Conservation (phyloP, 2,329 filamentous ascomycete species). For the Alternaria sp. region DNA sequence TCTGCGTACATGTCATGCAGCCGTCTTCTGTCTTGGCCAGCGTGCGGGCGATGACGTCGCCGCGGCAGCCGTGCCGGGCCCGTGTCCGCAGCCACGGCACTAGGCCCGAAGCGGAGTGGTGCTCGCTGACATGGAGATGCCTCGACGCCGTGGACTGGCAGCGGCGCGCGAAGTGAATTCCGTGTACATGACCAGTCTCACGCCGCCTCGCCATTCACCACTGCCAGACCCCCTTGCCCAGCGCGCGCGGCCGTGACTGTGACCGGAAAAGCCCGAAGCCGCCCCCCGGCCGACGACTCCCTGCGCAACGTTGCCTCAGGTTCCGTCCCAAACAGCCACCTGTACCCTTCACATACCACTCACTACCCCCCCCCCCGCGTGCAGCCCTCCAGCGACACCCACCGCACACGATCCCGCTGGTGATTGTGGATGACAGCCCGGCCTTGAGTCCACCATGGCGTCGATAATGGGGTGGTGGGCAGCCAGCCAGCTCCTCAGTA, state of each 20-base stretch:
- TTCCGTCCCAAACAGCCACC: conserved; percentile 26
- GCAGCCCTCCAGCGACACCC: conserved; percentile 14
- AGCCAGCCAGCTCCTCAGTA: conserved; percentile 53
- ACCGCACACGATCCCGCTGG: conserved; percentile 26
- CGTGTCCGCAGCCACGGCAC: conserved; percentile 8
- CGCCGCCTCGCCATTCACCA: neutral
- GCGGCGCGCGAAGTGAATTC: conserved; percentile 4
- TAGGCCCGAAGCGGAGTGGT: conserved; percentile 16
- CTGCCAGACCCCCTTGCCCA: neutral
- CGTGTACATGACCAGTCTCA: neutral
- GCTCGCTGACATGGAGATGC: conserved; percentile 17
- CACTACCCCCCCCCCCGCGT: conserved; percentile 2
- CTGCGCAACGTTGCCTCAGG: conserved; percentile 36
- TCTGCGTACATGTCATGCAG: conserved; percentile 29
- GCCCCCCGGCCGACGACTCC: neutral
- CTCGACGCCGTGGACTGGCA: conserved; percentile 8
- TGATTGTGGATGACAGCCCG: conserved; percentile 45
- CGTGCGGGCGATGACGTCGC: conserved; percentile 26
- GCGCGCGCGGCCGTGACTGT: conserved; percentile 4
- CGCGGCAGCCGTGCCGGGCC: conserved; percentile 10
- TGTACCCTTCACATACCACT: conserved; percentile 17
- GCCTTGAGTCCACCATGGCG: conserved; percentile 49
- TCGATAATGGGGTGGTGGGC: conserved; percentile 50
- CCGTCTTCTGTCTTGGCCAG: conserved; percentile 5
- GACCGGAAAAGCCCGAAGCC: conserved; percentile 11